These are phyloP conservation scores for Globisporangium cederbergense DNA, from an alignment of 352 stramenopile species.

Conservation along the genomic window DNA sequence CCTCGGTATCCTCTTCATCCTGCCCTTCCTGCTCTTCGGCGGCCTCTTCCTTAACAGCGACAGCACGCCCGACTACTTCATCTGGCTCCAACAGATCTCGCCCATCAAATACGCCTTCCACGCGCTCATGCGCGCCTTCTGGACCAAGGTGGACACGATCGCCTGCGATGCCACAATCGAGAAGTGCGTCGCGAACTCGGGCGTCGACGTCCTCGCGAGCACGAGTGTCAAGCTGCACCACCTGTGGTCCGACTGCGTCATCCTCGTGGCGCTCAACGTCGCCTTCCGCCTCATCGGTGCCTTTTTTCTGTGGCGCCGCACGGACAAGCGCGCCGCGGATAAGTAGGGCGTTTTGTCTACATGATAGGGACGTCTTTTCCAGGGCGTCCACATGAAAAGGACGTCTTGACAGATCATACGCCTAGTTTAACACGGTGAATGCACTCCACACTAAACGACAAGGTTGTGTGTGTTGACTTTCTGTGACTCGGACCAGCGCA, in stretches of 20 bases:
- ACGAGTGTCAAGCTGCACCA: constrained; percentile 19
- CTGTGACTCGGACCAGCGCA: no score
- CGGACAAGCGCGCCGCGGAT: constrained; percentile 9
- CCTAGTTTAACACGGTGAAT: no score
- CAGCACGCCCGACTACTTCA: constrained; percentile 29
- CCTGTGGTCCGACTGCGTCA: constrained; percentile 20
- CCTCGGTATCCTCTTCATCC: constrained; percentile 28
- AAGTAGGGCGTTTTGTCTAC: neutral
- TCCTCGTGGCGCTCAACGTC: constrained; percentile 29
- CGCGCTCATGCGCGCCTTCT: constrained; percentile 34
- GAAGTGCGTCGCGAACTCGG: constrained; percentile 21
- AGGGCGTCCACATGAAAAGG: neutral
- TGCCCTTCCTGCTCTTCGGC: constrained; percentile 34
- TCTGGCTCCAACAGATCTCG: constrained; percentile 34
- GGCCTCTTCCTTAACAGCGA: constrained; percentile 35
- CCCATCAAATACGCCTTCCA: constrained; percentile 39
- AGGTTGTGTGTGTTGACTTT: no score
- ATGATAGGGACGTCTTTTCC: neutral
- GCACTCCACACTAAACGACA: no score
- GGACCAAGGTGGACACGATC: constrained; percentile 25
- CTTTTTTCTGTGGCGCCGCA: constrained; percentile 27
- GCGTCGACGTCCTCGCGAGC: constrained; percentile 27
- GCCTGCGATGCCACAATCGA: constrained; percentile 13
- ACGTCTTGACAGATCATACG: no score
- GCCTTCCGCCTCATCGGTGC: constrained; percentile 28